phyloP scores from a whole-genome alignment of 106 monocot species.

The Narthecium ossifragum region DNA sequence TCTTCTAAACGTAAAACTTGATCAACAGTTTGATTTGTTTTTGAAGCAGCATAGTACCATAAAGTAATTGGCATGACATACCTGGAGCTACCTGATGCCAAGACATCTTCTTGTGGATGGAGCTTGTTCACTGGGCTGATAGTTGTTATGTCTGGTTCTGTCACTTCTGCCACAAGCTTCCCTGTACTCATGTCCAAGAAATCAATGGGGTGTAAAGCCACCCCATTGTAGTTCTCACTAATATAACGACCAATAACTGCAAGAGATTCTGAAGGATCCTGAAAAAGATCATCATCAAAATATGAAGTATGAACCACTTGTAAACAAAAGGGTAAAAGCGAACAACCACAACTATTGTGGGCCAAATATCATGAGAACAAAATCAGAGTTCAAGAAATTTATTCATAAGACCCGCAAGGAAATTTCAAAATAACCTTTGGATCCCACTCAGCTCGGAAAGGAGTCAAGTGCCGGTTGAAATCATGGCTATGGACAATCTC shows the following conservation, averaged over 20 bases:
- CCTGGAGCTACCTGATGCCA: constrained; percentile 94
- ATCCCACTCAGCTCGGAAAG: constrained; percentile 95
- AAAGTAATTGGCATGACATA: constrained; percentile 9
- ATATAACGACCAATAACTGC: constrained; percentile 92
- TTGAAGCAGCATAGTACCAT: background rate
- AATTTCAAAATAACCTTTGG: constrained; percentile 94
- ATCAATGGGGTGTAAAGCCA: constrained; percentile 93
- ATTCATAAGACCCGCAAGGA: no score
- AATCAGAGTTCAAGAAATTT: no score
- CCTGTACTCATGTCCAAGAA: constrained; percentile 79
- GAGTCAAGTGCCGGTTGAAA: constrained; percentile 88
- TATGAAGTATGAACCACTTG: no score
- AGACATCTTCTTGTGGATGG: constrained; percentile 78
- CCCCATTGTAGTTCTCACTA: constrained; percentile 84
- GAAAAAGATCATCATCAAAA: constrained; percentile 7
- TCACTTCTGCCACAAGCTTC: constrained; percentile 77
- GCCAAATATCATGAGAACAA: no score
- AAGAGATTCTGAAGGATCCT: constrained; percentile 85
- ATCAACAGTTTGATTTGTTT: background rate
- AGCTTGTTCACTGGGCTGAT: constrained; percentile 91
- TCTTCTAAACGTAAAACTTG: background rate
- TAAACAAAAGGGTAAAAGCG: background rate
- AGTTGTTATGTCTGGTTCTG: constrained; percentile 76
- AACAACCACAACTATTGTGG: background rate
- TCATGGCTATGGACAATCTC: constrained; percentile 96